These are phyloP conservation scores for Penicillium steckii DNA, from an alignment of 495 filamentous ascomycete species.

Conservation along the genomic window DNA sequence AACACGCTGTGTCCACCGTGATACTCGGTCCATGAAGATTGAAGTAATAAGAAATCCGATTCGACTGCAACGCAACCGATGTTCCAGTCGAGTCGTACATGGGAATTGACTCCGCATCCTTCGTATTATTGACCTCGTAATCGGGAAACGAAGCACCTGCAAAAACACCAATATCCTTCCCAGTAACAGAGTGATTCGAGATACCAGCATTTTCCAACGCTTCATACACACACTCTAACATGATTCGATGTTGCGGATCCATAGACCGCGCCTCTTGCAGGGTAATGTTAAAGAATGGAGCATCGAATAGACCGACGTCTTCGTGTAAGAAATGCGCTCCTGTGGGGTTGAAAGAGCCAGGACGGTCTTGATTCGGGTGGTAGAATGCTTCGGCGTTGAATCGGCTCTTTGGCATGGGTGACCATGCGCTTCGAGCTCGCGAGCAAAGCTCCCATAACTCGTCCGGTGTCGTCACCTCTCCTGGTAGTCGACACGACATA, in stretches of 20 bases:
- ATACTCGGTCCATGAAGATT: conserved; percentile 43
- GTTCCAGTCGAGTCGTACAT: conserved; percentile 50
- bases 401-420: conserved; percentile 23
- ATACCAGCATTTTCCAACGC: conserved; percentile 49
- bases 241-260: conserved; percentile 49
- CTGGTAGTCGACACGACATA: conserved; percentile 47
- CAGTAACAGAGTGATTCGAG: conserved; percentile 37
- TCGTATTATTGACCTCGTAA: conserved; percentile 39
- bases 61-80: conserved; percentile 39
- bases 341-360: conserved; percentile 25
- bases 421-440: conserved; percentile 28
- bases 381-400: conserved; percentile 48
- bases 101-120: conserved; percentile 39
- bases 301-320: conserved; percentile 55
- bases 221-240: conserved; percentile 46
- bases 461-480: conserved; percentile 50
- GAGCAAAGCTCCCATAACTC: conserved; percentile 56
- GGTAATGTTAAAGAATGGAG: conserved; percentile 50
- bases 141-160: conserved; percentile 44
- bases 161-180: conserved; percentile 47
- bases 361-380: conserved; percentile 33
- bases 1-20: conserved; percentile 52
- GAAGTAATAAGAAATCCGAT: conserved; percentile 46
- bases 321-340: conserved; percentile 46
- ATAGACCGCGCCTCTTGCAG: conserved; percentile 43